Evolutionary conservation across 495 filamentous ascomycete species (phyloP).

Genomic region (Chaetomium fimeti): DNA sequence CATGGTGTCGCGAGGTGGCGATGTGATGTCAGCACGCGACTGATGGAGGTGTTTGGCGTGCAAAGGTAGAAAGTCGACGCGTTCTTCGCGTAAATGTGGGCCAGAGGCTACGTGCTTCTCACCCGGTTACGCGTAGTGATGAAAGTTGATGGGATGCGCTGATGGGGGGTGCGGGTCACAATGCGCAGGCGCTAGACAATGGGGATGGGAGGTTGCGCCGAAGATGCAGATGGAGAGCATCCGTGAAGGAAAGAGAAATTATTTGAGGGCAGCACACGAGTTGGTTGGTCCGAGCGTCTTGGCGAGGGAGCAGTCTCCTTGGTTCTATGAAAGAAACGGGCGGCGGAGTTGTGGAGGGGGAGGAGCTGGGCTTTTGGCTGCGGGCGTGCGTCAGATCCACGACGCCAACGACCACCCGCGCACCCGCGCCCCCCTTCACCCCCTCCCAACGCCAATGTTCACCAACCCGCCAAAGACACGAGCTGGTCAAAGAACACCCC

Average conservation of each 20-base stretch:
- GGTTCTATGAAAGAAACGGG: conserved; percentile 10
- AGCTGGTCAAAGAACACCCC: too few relatives aligned
- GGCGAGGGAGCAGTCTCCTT: conserved; percentile 26
- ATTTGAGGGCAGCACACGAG: conserved; percentile 32
- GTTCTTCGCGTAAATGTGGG: conserved; percentile 32
- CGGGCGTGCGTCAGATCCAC: neutral
- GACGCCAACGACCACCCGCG: too few relatives aligned
- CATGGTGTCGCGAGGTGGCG: conserved; percentile 24
- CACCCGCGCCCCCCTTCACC: too few relatives aligned
- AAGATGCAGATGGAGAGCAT: conserved; percentile 29
- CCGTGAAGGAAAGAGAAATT: conserved; percentile 37
- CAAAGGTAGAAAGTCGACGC: conserved; percentile 31
- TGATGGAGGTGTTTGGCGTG: conserved; percentile 22
- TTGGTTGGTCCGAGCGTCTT: conserved; percentile 36
- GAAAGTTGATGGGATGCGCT: conserved; percentile 31
- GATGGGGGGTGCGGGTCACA: conserved; percentile 22
- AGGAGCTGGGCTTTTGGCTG: conserved; percentile 5
- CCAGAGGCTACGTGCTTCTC: conserved; percentile 18
- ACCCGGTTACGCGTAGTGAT: conserved; percentile 24
- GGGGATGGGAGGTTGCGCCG: conserved; percentile 27
- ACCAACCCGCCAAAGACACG: too few relatives aligned
- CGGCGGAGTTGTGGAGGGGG: conserved; percentile 9
- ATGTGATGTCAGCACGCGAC: conserved; percentile 33
- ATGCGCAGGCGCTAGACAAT: conserved; percentile 33
- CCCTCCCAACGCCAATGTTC: too few relatives aligned